Conservation (phyloP, 305 asterid species). For the Caryopteris hybrid region DNA sequence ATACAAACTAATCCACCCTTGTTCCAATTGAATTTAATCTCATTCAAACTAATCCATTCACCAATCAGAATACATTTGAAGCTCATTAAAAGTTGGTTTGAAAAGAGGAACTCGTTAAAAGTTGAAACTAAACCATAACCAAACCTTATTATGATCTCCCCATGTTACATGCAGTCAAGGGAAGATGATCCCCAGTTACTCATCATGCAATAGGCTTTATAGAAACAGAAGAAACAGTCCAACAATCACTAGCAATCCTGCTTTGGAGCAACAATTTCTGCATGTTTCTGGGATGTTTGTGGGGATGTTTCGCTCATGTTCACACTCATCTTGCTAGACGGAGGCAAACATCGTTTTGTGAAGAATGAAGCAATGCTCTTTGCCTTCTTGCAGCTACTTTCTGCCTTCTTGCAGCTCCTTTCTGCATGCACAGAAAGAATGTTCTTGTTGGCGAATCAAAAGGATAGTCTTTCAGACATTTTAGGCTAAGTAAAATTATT, state of each 20-base stretch:
- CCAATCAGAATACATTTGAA: no score
- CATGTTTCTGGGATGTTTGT: slow-evolving; percentile 32
- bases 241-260: slow-evolving; percentile 17
- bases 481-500: not conserved
- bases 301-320: slow-evolving; percentile 35
- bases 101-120: not conserved
- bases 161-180: not conserved
- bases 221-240: slow-evolving; percentile 3
- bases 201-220: slow-evolving; percentile 7
- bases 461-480: not conserved
- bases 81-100: not conserved
- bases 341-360: slow-evolving; percentile 63
- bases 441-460: not conserved
- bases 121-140: not conserved
- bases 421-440: slow-evolving; percentile 27
- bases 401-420: slow-evolving; percentile 36
- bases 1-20: not conserved
- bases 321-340: slow-evolving; percentile 29
- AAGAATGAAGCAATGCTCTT: slow-evolving; percentile 66
- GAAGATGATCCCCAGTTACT: slow-evolving; percentile 6
- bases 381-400: slow-evolving; percentile 26
- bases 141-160: not conserved
- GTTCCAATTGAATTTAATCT: no score
- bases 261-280: slow-evolving; percentile 11
- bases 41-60: not conserved